phyloP scores from a whole-genome alignment of 108 stramenopile species.

The Nitzschia putrida region DNA sequence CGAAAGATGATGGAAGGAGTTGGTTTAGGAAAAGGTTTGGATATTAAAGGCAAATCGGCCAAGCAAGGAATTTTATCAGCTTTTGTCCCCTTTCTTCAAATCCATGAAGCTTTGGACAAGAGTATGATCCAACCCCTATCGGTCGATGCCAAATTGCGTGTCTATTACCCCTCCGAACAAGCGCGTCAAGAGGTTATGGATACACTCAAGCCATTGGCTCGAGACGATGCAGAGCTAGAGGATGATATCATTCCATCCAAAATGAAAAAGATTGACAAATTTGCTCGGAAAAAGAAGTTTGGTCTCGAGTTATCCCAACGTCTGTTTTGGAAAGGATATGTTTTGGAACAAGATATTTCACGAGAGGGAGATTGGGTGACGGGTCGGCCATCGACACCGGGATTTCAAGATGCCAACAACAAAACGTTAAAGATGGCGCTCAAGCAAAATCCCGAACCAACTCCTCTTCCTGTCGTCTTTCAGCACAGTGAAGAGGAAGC shows the following conservation, averaged over 20 bases:
- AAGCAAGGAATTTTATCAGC: constrained; percentile 56
- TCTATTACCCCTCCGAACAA: constrained; percentile 55
- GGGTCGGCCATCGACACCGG: constrained; percentile 58
- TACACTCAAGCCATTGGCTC: constrained; percentile 31
- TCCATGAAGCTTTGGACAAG: constrained; percentile 58
- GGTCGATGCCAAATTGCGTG: constrained; percentile 44
- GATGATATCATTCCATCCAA: constrained; percentile 21
- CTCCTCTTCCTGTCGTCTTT: constrained; percentile 54
- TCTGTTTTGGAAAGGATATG: constrained; percentile 67
- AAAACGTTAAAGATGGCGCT: constrained; percentile 39
- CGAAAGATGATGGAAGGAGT: constrained; percentile 70
- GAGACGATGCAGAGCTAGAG: constrained; percentile 31
- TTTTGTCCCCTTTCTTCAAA: constrained; percentile 75
- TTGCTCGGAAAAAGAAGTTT: constrained; percentile 32
- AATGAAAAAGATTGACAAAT: constrained; percentile 58
- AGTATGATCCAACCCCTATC: constrained; percentile 46
- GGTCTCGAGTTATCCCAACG: constrained; percentile 66
- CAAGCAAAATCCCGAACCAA: constrained; percentile 42
- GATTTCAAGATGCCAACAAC: constrained; percentile 74
- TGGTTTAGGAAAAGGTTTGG: constrained; percentile 73
- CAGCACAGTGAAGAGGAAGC: constrained; percentile 49
- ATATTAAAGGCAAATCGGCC: constrained; percentile 80
- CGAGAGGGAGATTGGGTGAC: constrained; percentile 55
- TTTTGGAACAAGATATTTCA: constrained; percentile 53
- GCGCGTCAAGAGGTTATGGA: constrained; percentile 46